Evolutionary conservation across 2,329 filamentous ascomycete genomes (phyloP).

Genomic region (Trichoderma polysporum): DNA sequence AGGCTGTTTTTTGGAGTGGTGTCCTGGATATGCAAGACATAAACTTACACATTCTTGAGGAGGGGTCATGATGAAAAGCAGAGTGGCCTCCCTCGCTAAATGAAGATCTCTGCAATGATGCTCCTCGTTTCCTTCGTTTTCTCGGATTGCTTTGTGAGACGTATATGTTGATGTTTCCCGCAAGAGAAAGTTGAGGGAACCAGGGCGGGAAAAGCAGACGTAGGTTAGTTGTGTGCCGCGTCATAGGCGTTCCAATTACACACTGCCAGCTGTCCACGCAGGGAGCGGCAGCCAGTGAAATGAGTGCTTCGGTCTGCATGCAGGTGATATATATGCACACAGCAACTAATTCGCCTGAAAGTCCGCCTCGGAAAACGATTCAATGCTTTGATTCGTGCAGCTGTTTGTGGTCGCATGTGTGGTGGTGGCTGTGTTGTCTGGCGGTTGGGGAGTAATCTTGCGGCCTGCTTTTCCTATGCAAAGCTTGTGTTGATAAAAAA

Average conservation of each 20-base stretch:
- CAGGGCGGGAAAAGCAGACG: not conserved
- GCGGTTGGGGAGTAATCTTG: not conserved
- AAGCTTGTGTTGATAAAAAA: not conserved
- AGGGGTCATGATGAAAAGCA: not conserved
- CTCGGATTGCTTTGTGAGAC: not conserved
- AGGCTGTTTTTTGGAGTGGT: not conserved
- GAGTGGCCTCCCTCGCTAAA: not conserved
- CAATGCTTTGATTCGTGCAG: conserved; percentile 2
- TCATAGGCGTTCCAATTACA: conserved; percentile 7
- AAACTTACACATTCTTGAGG: conserved; percentile 5
- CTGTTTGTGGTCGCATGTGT: not conserved
- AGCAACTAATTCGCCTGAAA: not conserved
- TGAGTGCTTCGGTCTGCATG: conserved; percentile 10
- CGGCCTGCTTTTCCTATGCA: not conserved
- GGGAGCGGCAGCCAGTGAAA: conserved; percentile 8
- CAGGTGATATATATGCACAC: conserved; percentile 9
- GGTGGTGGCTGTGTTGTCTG: not conserved
- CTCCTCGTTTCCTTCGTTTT: not conserved
- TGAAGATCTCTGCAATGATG: not conserved
- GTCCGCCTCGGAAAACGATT: not conserved
- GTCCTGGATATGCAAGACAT: not conserved
- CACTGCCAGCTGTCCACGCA: conserved; percentile 17
- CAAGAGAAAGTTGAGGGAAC: not conserved
- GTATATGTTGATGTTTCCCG: not conserved
- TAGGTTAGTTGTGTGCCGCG: not conserved